A percentile compares a stretch with the other conserved stretches of the same genome.
Evolutionary conservation across 768 basidiomycete genomes (phyloP).

Genomic region (Clathrus columnatus): DNA sequence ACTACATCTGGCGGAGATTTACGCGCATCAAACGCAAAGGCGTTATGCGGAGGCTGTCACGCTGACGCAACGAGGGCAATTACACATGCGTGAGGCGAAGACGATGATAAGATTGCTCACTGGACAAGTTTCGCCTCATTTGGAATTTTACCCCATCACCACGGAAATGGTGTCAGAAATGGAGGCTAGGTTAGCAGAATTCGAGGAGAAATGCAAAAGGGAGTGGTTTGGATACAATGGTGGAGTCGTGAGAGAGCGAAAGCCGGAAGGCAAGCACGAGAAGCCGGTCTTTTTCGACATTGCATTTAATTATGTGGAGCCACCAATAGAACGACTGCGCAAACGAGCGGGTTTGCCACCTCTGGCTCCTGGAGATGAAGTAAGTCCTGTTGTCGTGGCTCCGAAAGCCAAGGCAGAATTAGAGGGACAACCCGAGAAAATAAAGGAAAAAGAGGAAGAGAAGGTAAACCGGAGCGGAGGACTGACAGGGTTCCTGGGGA

Average conservation of each 20-base stretch:
- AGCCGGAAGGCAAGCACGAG: conserved; percentile 38
- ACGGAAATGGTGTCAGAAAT: conserved; percentile 36
- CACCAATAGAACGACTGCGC: conserved; percentile 73
- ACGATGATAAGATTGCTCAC: conserved; percentile 42
- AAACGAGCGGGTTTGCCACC: conserved; percentile 58
- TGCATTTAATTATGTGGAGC: conserved; percentile 83
- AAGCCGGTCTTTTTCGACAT: conserved; percentile 93
- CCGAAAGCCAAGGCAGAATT: conserved; percentile 19
- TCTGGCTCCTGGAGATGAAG: conserved; percentile 15
- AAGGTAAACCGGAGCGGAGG: conserved; percentile 35
- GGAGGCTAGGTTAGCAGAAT: conserved; percentile 40
- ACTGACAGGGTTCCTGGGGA: conserved; percentile 60
- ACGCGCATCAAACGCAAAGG: conserved; percentile 45
- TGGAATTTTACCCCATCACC: conserved; percentile 46
- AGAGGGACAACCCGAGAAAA: conserved; percentile 42
- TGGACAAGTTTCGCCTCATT: conserved; percentile 30
- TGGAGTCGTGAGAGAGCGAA: conserved; percentile 30
- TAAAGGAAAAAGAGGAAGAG: conserved; percentile 50
- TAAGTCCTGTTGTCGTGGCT: conserved; percentile 16
- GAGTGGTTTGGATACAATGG: conserved; percentile 79
- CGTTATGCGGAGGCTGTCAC: conserved; percentile 65
- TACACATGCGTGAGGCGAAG: conserved; percentile 68
- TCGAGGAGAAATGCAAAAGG: conserved; percentile 48
- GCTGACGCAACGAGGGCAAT: conserved; percentile 59
- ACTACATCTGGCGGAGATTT: conserved; percentile 68